These are phyloP conservation scores for Pinus tabuliformis DNA, from an alignment of 75 land plant species.

Conservation along the genomic window DNA sequence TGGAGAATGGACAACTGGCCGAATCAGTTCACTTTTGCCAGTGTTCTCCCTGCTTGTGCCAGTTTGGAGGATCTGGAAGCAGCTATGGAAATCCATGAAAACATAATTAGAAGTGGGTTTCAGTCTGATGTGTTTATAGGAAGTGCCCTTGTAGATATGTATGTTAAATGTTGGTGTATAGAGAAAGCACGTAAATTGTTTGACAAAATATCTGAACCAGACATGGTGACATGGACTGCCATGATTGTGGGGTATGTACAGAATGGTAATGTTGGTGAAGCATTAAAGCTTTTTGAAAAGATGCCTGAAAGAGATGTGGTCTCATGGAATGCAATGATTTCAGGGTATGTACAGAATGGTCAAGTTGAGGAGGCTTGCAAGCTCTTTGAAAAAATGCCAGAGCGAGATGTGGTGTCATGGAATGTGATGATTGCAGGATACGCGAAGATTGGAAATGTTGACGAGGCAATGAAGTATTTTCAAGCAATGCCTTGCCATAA, in stretches of 20 bases:
- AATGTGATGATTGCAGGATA: conserved; percentile 4
- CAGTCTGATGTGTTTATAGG: conserved; percentile 29
- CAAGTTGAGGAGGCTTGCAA: too few species aligned
- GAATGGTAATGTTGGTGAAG: conserved; percentile 26
- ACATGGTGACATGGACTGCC: conserved; percentile 33
- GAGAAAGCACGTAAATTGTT: conserved; percentile 25
- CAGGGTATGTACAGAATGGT: too few species aligned
- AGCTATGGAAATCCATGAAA: conserved; percentile 30
- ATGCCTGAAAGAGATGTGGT: conserved; percentile 2
- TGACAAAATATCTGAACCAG: conserved; percentile 12
- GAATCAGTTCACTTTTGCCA: conserved; percentile 37
- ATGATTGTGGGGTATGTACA: conserved; percentile 43
- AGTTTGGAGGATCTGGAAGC: conserved; percentile 35
- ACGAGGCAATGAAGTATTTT: conserved; percentile 20
- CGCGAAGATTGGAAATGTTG: background rate
- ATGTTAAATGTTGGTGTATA: conserved; percentile 41
- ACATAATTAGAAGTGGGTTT: conserved; percentile 28
- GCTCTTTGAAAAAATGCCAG: too few species aligned
- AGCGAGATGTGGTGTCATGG: too few species aligned
- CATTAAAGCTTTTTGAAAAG: conserved; percentile 24
- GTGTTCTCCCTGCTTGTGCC: conserved; percentile 50
- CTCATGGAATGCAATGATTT: too few species aligned
- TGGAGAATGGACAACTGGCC: conserved; percentile 17
- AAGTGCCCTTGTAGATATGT: conserved; percentile 61
- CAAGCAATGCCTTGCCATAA: conserved; percentile 12